These are phyloP conservation scores for Trichoderma pleuroti DNA, from an alignment of 2,329 filamentous ascomycete genomes.

Conservation along the genomic window DNA sequence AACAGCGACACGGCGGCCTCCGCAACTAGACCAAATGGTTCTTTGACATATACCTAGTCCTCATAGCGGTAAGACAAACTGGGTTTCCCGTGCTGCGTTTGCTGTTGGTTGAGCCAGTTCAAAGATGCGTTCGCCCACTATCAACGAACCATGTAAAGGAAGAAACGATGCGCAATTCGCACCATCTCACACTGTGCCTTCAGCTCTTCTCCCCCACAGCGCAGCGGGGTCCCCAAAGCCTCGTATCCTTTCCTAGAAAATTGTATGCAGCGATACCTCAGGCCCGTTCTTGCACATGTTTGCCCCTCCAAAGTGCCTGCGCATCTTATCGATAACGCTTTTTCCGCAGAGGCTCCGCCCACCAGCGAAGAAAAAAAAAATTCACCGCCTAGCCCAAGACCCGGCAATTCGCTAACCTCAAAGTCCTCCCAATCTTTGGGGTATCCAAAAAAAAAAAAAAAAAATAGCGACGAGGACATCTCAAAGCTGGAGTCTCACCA, in stretches of 20 bases:
- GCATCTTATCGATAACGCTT: constrained; percentile 28
- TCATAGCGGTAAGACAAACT: too few relatives aligned
- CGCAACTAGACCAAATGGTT: too few relatives aligned
- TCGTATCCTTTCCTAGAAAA: neutral
- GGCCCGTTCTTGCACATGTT: constrained; percentile 14
- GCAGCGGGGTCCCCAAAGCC: neutral
- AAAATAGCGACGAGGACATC: constrained; percentile 1
- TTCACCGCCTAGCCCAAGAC: constrained; percentile 31
- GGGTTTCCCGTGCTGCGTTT: too few relatives aligned
- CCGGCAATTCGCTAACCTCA: constrained; percentile 25
- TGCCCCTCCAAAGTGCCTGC: constrained; percentile 1
- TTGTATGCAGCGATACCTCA: constrained; percentile 21
- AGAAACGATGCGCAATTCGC: too few relatives aligned
- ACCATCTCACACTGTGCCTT: neutral
- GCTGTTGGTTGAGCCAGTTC: too few relatives aligned
- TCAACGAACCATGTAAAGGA: too few relatives aligned
- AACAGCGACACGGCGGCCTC: too few relatives aligned
- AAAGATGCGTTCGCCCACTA: too few relatives aligned
- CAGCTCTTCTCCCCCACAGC: neutral
- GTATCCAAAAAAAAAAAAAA: constrained; percentile 14
- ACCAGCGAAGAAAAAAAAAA: constrained; percentile 31
- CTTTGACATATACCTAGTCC: too few relatives aligned
- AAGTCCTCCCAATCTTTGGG: constrained; percentile 24
- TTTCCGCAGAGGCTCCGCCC: constrained; percentile 24
- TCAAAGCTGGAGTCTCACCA: constrained; percentile 6